Percentiles rank a stretch among this genome's conserved stretches.
phyloP scores from a whole-genome alignment of 345 rosid species.

The Erodium maritimum region DNA sequence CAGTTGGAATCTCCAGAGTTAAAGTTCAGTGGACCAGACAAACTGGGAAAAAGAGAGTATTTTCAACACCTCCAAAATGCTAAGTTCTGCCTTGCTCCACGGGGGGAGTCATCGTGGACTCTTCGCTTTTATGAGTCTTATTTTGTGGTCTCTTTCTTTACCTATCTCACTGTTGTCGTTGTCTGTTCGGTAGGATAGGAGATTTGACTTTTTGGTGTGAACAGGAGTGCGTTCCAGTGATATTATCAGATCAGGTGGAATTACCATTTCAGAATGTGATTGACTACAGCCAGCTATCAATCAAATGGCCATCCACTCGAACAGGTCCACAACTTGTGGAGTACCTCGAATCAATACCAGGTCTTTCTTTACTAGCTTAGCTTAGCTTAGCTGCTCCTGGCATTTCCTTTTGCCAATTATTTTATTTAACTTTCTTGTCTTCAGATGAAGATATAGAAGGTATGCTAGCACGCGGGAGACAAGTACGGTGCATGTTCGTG shows the following conservation, averaged over 20 bases:
- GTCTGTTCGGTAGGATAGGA: not conserved
- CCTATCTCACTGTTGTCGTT: not conserved
- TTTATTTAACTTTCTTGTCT: not conserved
- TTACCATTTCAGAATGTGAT: conserved; percentile 88
- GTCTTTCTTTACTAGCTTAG: conserved; percentile 12
- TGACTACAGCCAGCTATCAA: conserved; percentile 65
- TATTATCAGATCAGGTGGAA: conserved; percentile 80
- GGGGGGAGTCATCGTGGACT: conserved; percentile 98
- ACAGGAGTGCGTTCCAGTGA: conserved; percentile 95
- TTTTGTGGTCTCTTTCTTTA: conserved; percentile 59
- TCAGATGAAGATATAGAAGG: conserved; percentile 51
- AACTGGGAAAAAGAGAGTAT: conserved; percentile 67
- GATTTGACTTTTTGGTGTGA: not conserved
- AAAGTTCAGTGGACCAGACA: conserved; percentile 80
- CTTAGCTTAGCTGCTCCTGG: not conserved
- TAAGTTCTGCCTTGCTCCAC: conserved; percentile 93
- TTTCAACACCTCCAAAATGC: conserved; percentile 84
- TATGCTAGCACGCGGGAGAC: conserved; percentile 63
- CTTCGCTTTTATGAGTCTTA: conserved; percentile 90
- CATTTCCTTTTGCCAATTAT: not conserved
- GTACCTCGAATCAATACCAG: conserved; percentile 74
- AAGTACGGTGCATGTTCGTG: conserved; percentile 68
- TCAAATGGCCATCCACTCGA: conserved; percentile 87
- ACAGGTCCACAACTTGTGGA: conserved; percentile 69
- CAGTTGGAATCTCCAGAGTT: conserved; percentile 96